Conservation (phyloP, 23 red algal genomes). For the Agarophyton chilense region DNA sequence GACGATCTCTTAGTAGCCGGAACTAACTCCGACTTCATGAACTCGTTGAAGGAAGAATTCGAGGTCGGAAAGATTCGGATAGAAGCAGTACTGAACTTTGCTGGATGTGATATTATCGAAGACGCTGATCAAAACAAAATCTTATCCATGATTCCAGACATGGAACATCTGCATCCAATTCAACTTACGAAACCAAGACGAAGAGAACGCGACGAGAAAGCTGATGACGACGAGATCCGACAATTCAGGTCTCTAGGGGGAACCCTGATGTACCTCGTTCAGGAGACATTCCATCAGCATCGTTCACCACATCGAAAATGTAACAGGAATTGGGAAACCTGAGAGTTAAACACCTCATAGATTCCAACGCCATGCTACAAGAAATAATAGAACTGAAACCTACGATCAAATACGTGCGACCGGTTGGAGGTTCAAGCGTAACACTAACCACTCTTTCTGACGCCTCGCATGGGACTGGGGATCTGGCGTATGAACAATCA, state of each 20-base stretch:
- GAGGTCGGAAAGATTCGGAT: neutral
- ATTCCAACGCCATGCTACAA: neutral
- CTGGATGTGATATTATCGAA: constrained; percentile 6
- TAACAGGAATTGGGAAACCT: neutral
- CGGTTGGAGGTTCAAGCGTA: neutral
- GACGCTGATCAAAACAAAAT: neutral
- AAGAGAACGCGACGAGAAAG: neutral
- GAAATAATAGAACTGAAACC: neutral
- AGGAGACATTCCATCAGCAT: neutral
- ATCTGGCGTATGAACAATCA: neutral
- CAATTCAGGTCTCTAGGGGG: neutral
- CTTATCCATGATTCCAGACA: constrained; percentile 8
- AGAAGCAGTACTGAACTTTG: neutral
- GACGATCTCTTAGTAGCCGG: constrained; percentile 32
- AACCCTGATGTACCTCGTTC: constrained; percentile 12
- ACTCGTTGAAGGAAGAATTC: neutral
- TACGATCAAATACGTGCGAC: neutral
- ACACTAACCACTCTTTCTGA: constrained; percentile 1
- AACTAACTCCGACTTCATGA: neutral
- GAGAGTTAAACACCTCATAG: constrained; percentile 9
- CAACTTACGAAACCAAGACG: neutral
- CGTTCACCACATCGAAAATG: neutral
- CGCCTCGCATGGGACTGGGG: neutral
- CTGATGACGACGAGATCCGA: neutral
- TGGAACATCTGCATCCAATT: constrained; percentile 2